phyloP scores from a whole-genome alignment of 1,139 yeast genomes.

The Pichia sp. region DNA sequence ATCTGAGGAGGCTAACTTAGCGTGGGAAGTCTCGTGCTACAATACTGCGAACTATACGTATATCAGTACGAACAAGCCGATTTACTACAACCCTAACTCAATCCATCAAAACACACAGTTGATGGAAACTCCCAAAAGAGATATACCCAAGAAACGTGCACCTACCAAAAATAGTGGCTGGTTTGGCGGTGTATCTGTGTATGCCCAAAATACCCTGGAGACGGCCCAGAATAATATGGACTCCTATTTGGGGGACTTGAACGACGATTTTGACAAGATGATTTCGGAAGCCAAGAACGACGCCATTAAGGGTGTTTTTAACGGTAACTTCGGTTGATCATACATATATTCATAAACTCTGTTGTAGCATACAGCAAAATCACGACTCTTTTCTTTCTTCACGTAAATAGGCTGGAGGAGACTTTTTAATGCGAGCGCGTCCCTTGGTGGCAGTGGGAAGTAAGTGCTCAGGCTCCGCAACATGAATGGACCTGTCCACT shows the following conservation, averaged over 20 bases:
- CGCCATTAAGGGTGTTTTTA: constrained; percentile 29
- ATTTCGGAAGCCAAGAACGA: constrained; percentile 28
- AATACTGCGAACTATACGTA: constrained; percentile 35
- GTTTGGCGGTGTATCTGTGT: constrained; percentile 21
- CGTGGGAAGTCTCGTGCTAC: constrained; percentile 51
- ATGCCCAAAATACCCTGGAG: constrained; percentile 25
- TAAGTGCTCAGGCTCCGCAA: no score
- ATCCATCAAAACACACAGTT: constrained; percentile 28
- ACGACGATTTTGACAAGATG: constrained; percentile 31
- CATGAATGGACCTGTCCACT: no score
- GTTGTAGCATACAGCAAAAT: no score
- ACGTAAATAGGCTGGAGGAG: no score
- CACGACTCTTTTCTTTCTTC: no score
- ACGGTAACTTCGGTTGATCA: constrained; percentile 27
- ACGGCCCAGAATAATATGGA: constrained; percentile 25
- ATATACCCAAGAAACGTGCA: constrained; percentile 1
- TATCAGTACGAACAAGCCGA: constrained; percentile 28
- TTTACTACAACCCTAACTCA: constrained; percentile 32
- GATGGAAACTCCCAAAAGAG: constrained; percentile 20
- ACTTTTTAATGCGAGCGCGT: no score
- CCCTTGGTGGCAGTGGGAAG: no score
- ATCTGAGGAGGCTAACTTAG: constrained; percentile 48
- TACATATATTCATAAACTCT: neutral
- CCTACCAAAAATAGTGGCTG: constrained; percentile 15
- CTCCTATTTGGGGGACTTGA: constrained; percentile 26